phyloP scores from a whole-genome alignment of 805 yeast species.

The Teunomyces tritomae region DNA sequence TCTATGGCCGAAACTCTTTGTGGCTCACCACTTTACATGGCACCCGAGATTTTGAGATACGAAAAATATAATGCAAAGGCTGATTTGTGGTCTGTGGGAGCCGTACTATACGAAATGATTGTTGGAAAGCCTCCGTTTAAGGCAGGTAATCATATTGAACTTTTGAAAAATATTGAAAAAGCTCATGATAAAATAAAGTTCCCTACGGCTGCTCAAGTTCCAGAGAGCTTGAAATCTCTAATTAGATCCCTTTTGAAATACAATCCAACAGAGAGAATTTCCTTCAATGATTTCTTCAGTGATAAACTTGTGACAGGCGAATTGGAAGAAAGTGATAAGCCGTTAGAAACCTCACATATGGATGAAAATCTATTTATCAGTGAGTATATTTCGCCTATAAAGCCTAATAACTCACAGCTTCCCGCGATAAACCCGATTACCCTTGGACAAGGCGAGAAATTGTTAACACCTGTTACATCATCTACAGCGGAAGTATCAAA shows the following conservation, averaged over 20 bases:
- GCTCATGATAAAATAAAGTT: slow-evolving; percentile 75
- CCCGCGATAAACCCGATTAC: slow-evolving; percentile 12
- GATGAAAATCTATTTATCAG: slow-evolving; percentile 82
- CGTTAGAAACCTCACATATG: slow-evolving; percentile 63
- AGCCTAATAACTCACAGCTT: slow-evolving; percentile 10
- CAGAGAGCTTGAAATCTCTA: slow-evolving; percentile 63
- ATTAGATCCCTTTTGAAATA: slow-evolving; percentile 76
- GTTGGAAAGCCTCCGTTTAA: slow-evolving; percentile 96
- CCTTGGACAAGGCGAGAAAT: slow-evolving; percentile 3
- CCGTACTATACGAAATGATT: slow-evolving; percentile 92
- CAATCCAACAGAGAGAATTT: slow-evolving; percentile 83
- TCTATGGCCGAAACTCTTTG: slow-evolving; percentile 96
- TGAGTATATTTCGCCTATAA: slow-evolving; percentile 61
- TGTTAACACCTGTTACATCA: not conserved
- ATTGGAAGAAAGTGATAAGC: slow-evolving; percentile 50
- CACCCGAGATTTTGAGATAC: slow-evolving; percentile 91
- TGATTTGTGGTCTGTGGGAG: slow-evolving; percentile 97
- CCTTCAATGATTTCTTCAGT: slow-evolving; percentile 82
- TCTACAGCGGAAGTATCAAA: not conserved
- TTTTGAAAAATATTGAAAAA: slow-evolving; percentile 80
- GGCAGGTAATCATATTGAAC: slow-evolving; percentile 89
- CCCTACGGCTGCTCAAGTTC: slow-evolving; percentile 65
- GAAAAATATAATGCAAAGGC: slow-evolving; percentile 97
- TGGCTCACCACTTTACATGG: slow-evolving; percentile 98
- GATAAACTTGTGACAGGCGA: slow-evolving; percentile 63